Percentiles rank a stretch among this genome's conserved stretches.
Conservation (phyloP, 345 rosid genomes). For the Passiflora organensis region DNA sequence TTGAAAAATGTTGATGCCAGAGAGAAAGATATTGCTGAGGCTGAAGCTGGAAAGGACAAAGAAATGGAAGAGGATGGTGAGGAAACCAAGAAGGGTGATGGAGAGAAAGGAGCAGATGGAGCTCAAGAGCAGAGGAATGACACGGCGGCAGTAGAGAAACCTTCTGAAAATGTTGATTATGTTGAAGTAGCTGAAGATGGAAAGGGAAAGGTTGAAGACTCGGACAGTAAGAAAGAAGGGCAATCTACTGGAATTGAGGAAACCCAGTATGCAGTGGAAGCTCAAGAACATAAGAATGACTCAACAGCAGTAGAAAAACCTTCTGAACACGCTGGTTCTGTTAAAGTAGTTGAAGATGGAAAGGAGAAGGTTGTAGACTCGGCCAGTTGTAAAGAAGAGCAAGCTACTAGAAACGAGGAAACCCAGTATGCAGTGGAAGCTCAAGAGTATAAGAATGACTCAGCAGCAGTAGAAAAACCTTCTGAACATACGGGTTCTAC, state of each 20-base stretch:
- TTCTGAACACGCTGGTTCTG: no score
- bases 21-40: constrained; percentile 15
- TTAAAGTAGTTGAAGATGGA: no score
- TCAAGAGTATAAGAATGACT: constrained; percentile 22
- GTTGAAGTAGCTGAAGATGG: no score
- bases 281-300: no score
- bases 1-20: constrained; percentile 15
- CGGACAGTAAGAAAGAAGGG: neutral
- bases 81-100: no score
- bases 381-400: neutral
- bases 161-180: no score
- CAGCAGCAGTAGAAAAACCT: constrained; percentile 12
- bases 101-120: constrained; percentile 11
- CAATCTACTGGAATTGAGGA: constrained; percentile 27
- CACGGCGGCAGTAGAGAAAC: no score
- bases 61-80: constrained; percentile 22
- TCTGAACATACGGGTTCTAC: constrained; percentile 16
- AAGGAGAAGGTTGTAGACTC: no score
- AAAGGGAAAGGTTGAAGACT: no score
- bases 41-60: constrained; percentile 13
- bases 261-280: neutral
- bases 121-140: no score
- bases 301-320: no score
- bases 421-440: constrained; percentile 11
- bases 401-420: constrained; percentile 25